A percentile compares a stretch with the other conserved stretches of the same genome.
phyloP scores from a whole-genome alignment of 345 rosid genomes.

The Syzygium oleosum region DNA sequence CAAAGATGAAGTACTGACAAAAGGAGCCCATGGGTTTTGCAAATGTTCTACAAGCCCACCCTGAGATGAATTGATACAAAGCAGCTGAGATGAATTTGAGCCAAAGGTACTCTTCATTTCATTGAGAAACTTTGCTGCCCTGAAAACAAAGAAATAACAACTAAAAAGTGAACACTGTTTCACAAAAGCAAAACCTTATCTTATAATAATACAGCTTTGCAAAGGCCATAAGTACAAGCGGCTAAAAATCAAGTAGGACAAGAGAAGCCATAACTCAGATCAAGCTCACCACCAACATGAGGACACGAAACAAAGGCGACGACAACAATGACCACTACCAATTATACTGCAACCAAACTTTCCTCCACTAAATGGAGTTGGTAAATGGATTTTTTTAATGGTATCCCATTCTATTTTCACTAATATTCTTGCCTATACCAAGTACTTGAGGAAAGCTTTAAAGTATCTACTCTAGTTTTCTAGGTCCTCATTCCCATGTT shows the following conservation, averaged over 20 bases:
- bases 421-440: background rate
- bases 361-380: background rate
- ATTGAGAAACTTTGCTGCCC: slow-evolving; percentile 67
- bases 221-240: background rate
- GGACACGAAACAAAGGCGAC: background rate
- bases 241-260: background rate
- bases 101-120: slow-evolving; percentile 95
- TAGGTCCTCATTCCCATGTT: background rate
- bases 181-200: background rate
- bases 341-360: background rate
- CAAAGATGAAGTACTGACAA: slow-evolving; percentile 34
- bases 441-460: background rate
- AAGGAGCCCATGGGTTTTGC: slow-evolving; percentile 61
- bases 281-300: background rate
- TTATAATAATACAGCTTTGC: background rate
- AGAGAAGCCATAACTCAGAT: background rate
- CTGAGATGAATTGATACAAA: slow-evolving; percentile 85
- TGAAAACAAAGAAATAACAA: slow-evolving; percentile 28
- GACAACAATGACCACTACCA: background rate
- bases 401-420: background rate
- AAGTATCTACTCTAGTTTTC: background rate
- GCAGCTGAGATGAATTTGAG: slow-evolving; percentile 59
- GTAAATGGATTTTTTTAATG: background rate
- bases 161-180: background rate
- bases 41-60: slow-evolving; percentile 53